phyloP scores from a whole-genome alignment of 2,329 filamentous ascomycete species.

The Diaporthe destruens region DNA sequence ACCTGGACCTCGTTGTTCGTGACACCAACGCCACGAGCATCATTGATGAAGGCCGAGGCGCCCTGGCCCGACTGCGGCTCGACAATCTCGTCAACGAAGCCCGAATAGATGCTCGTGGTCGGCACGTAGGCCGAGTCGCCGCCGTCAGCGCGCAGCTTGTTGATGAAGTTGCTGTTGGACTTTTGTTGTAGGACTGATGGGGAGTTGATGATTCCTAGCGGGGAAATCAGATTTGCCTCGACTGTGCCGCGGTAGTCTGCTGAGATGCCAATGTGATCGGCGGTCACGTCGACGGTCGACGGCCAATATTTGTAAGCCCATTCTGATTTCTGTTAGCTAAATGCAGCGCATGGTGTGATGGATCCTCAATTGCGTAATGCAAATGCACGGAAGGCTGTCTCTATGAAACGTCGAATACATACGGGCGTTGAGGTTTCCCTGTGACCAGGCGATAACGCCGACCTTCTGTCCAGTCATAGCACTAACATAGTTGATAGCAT shows the following conservation, averaged over 20 bases:
- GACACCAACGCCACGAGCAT: constrained; percentile 57
- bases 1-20: constrained; percentile 61
- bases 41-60: constrained; percentile 59
- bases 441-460: constrained; percentile 56
- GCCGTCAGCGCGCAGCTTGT: constrained; percentile 54
- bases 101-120: constrained; percentile 65
- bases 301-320: constrained; percentile 69
- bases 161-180: constrained; percentile 57
- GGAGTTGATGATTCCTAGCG: neutral
- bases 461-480: constrained; percentile 10
- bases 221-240: constrained; percentile 44
- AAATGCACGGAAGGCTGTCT: neutral
- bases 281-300: constrained; percentile 55
- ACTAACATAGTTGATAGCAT: constrained; percentile 28
- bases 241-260: constrained; percentile 57
- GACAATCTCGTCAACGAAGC: constrained; percentile 62
- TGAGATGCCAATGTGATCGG: constrained; percentile 62
- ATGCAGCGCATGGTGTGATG: rapidly evolving
- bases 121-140: constrained; percentile 66
- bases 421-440: constrained; percentile 62
- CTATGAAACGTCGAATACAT: neutral
- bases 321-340: constrained; percentile 45
- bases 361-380: neutral
- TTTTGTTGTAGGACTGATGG: constrained; percentile 58
- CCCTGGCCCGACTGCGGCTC: constrained; percentile 59